Evolutionary conservation across 768 basidiomycete genomes (phyloP).

Genomic region (Leccinum arenicola): DNA sequence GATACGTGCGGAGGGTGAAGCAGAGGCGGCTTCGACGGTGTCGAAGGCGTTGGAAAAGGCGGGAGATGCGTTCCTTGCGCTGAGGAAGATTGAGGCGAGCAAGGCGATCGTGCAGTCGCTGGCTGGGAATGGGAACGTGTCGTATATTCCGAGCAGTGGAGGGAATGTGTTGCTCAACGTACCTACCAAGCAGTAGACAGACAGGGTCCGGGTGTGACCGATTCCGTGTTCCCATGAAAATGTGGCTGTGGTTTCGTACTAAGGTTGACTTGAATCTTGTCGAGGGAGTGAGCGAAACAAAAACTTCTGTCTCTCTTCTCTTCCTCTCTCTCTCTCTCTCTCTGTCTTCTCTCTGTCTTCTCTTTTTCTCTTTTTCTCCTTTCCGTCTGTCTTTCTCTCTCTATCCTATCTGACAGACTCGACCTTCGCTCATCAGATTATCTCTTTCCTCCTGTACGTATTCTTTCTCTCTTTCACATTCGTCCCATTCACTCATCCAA

Average conservation of each 20-base stretch:
- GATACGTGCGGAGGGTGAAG: conserved; percentile 97
- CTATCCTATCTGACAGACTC: conserved; percentile 32
- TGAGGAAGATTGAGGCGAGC: conserved; percentile 96
- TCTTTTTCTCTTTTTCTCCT: conserved; percentile 33
- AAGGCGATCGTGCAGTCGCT: conserved; percentile 94
- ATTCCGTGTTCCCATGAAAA: conserved; percentile 18
- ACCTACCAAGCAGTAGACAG: conserved; percentile 43
- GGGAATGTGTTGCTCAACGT: conserved; percentile 84
- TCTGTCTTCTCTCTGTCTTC: conserved; percentile 21
- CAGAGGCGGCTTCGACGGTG: conserved; percentile 93
- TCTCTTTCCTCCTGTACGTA: conserved; percentile 36
- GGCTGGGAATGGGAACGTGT: conserved; percentile 75
- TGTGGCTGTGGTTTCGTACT: conserved; percentile 23
- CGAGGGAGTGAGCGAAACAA: conserved; percentile 19
- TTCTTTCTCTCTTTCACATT: conserved; percentile 9
- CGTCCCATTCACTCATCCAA: conserved; percentile 15
- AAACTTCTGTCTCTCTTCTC: conserved; percentile 9
- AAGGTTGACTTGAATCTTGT: conserved; percentile 23
- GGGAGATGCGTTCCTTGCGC: conserved; percentile 91
- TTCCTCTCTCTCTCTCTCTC: conserved; percentile 13
- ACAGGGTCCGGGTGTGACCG: conserved; percentile 19
- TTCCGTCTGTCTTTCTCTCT: conserved; percentile 37
- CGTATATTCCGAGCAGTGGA: conserved; percentile 81
- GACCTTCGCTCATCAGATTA: conserved; percentile 38
- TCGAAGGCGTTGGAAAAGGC: conserved; percentile 89